Evolutionary conservation across 129 eudicot genomes (phyloP), one percentile per base, ranked within the genome.

Genomic region (Gnaphalium uliginosum): DNA sequence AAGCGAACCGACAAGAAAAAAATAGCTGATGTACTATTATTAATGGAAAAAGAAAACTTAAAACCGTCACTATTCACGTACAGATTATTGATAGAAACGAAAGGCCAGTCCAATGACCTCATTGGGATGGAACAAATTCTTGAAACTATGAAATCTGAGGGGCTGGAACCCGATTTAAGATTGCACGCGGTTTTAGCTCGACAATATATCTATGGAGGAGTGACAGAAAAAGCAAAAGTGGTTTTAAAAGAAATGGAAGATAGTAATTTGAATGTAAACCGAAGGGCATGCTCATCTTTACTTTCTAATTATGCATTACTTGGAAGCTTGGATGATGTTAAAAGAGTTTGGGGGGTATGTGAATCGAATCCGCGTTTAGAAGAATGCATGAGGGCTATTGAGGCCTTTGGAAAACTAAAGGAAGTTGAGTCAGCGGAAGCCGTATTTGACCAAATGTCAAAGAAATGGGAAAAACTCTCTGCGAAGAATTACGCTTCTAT

Each of bases 131-230:
- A 94, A 41, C 76, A 89, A 79, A 70, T 94, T 56, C 79, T 91
- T 33, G 96, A 89, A 77, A 84, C 93, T 14, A 91, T 94, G 97
- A 91, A 94, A 76, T 83, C 88, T 11, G 92, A 94, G 27, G 97
- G 97, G 32, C 27, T 87, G 3, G 81, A 85, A 66, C 90, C 89
- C 2, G 75, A 72, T 61, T 6, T 51, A 13, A 32, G 61, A 11
- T 60, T 79, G 6, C 86, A 64, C 43, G 33, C 73, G 14, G 69
- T 78, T 15, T 7, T 91, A 79, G 97, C 93, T 25, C 74, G 58
- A 35, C 87, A 90, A 57, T 94, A 94, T 77, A 74, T 80, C 8
- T 54, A 63, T 11, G 83, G 68, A 17, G 96, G 96, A 6, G 35
- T 87, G 23, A 81, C 72, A 51, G 97, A 89, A 57, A 94, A 94